These are phyloP conservation scores for Vaccinium vitisidaea DNA, from an alignment of 148 eudicot genomes.

Conservation along the genomic window DNA sequence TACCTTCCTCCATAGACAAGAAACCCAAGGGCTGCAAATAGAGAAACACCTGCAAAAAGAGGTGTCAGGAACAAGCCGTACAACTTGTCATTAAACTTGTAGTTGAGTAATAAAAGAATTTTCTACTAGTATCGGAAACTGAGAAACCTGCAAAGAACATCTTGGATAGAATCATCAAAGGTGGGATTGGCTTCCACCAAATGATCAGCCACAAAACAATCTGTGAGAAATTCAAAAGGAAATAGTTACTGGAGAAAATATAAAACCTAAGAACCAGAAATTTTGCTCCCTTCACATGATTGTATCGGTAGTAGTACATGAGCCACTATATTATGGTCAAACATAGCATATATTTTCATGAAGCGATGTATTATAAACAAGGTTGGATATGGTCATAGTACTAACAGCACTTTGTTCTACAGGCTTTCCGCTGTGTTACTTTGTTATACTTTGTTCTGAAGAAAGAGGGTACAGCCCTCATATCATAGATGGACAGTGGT, in stretches of 20 bases:
- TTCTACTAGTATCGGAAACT: conserved; percentile 4
- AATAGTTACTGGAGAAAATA: conserved; percentile 4
- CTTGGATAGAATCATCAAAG: conserved; percentile 67
- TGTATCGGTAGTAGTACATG: background rate
- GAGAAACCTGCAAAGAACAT: conserved; percentile 89
- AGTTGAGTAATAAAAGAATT: background rate
- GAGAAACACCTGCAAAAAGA: conserved; percentile 68
- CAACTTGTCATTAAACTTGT: conserved; percentile 4
- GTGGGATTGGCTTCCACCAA: conserved; percentile 88
- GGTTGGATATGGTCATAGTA: conserved; percentile 1
- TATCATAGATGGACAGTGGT: background rate
- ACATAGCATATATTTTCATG: background rate
- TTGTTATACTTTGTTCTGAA: background rate
- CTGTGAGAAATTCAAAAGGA: conserved; percentile 38
- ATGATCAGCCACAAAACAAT: conserved; percentile 71
- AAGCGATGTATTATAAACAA: background rate
- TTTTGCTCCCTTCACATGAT: background rate
- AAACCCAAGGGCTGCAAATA: conserved; percentile 90
- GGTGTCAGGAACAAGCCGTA: conserved; percentile 10
- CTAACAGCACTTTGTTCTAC: background rate
- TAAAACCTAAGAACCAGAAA: background rate
- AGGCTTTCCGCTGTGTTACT: background rate
- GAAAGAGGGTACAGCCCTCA: background rate
- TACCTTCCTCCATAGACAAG: conserved; percentile 98
- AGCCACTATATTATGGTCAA: background rate